A percentile compares a stretch with the other conserved stretches of the same genome.
Evolutionary conservation across 1,284 basidiomycete species (phyloP).

Genomic region (Boletus smithii): DNA sequence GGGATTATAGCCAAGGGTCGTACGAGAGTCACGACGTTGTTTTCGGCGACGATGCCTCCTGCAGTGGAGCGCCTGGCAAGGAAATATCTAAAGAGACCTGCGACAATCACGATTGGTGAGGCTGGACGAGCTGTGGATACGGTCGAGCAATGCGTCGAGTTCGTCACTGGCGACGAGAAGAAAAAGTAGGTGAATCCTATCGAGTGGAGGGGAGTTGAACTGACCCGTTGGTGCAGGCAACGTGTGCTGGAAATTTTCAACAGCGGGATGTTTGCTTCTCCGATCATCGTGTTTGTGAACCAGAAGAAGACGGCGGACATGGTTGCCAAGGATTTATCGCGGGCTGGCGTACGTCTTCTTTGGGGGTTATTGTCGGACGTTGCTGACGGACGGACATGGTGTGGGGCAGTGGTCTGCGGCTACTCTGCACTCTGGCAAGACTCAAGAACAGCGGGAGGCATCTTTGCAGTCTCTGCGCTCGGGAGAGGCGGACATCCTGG

Average conservation of each 20-base stretch:
- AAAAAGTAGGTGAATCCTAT: slow-evolving; percentile 60
- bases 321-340: slow-evolving; percentile 88
- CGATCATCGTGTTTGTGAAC: slow-evolving; percentile 99
- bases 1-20: slow-evolving; percentile 65
- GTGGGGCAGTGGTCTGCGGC: slow-evolving; percentile 81
- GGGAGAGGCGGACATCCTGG: slow-evolving; percentile 82
- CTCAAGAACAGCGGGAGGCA: slow-evolving; percentile 94
- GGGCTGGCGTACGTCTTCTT: slow-evolving; percentile 62
- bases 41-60: slow-evolving; percentile 98
- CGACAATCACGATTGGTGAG: slow-evolving; percentile 95
- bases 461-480: slow-evolving; percentile 82
- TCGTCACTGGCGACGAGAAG: slow-evolving; percentile 89
- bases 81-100: slow-evolving; percentile 91
- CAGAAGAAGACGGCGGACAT: slow-evolving; percentile 98
- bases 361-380: slow-evolving; percentile 12
- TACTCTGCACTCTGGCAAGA: slow-evolving; percentile 95
- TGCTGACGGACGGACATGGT: slow-evolving; percentile 9
- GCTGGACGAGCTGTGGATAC: slow-evolving; percentile 97
- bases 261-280: slow-evolving; percentile 75
- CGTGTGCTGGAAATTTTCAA: slow-evolving; percentile 89
- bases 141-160: slow-evolving; percentile 95
- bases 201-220: slow-evolving; percentile 5
- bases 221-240: slow-evolving; percentile 45
- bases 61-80: slow-evolving; percentile 91
- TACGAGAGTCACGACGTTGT: slow-evolving; percentile 86